These are phyloP conservation scores for Wallacemonas rigidus DNA, from an alignment of 208 protist species.

Conservation along the genomic window DNA sequence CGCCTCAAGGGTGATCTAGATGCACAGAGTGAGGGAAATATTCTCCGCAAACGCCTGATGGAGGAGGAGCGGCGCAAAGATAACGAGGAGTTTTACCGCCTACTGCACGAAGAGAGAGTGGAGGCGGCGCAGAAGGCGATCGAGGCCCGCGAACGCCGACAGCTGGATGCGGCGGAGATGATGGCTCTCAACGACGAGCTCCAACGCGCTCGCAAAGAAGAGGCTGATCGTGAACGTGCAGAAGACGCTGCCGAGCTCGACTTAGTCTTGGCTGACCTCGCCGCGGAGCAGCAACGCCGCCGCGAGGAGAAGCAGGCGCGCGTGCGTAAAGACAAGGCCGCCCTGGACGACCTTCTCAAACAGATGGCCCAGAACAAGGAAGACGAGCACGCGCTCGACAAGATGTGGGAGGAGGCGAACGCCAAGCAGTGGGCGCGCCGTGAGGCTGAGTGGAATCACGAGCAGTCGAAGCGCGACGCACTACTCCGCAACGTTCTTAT, in stretches of 20 bases:
- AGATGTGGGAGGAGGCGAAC: conserved; percentile 83
- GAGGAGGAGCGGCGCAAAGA: conserved; percentile 44
- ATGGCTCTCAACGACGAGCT: conserved; percentile 69
- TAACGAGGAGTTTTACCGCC: conserved; percentile 65
- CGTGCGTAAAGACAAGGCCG: conserved; percentile 30
- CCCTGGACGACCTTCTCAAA: conserved; percentile 52
- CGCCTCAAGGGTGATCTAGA: conserved; percentile 57
- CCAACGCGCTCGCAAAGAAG: conserved; percentile 63
- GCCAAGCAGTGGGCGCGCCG: conserved; percentile 81
- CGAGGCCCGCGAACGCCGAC: conserved; percentile 30
- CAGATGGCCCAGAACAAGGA: conserved; percentile 65
- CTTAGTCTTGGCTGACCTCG: conserved; percentile 49
- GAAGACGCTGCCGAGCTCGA: conserved; percentile 79
- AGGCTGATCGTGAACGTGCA: conserved; percentile 66
- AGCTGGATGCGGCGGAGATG: conserved; percentile 66
- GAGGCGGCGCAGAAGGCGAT: conserved; percentile 49
- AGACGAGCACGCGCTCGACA: conserved; percentile 52
- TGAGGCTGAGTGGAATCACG: conserved; percentile 69
- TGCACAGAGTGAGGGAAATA: conserved; percentile 77
- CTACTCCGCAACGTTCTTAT: conserved; percentile 76
- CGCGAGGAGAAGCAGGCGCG: conserved; percentile 37
- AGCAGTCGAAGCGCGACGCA: conserved; percentile 58
- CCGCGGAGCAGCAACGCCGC: conserved; percentile 49
- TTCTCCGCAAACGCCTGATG: conserved; percentile 36
- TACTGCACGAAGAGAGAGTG: conserved; percentile 69